These are phyloP conservation scores for Candida schatavii DNA, from an alignment of 805 yeast genomes.

Conservation along the genomic window DNA sequence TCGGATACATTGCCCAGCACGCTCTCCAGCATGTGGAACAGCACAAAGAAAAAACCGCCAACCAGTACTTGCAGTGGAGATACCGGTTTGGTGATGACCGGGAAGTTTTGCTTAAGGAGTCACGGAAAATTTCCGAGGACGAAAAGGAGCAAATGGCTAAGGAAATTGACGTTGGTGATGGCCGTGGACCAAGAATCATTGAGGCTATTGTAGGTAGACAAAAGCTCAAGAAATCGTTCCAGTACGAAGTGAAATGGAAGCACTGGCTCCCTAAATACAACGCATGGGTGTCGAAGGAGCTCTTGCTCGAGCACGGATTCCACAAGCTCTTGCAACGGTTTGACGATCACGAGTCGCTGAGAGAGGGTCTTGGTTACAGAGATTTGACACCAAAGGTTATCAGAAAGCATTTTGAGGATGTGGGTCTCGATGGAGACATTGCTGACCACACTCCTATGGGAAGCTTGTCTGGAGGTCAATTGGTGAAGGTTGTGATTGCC, in stretches of 20 bases:
- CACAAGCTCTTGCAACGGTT: slow-evolving; percentile 42
- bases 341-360: slow-evolving; percentile 48
- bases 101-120: slow-evolving; percentile 90
- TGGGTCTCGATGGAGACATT: slow-evolving; percentile 95
- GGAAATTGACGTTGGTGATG: slow-evolving; percentile 78
- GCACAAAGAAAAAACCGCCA: slow-evolving; percentile 97
- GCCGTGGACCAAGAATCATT: slow-evolving; percentile 80
- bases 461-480: slow-evolving; percentile 95
- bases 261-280: slow-evolving; percentile 86
- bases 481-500: slow-evolving; percentile 96
- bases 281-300: slow-evolving; percentile 88
- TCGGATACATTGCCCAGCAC: slow-evolving; percentile 98
- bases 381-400: slow-evolving; percentile 81
- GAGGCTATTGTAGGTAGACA: slow-evolving; percentile 98
- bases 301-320: slow-evolving; percentile 62
- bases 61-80: slow-evolving; percentile 98
- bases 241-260: slow-evolving; percentile 92
- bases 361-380: slow-evolving; percentile 47
- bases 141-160: slow-evolving; percentile 76
- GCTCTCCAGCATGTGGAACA: slow-evolving; percentile 96
- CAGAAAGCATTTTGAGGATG: slow-evolving; percentile 94
- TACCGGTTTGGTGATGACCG: slow-evolving; percentile 97
- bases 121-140: slow-evolving; percentile 75
- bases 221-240: slow-evolving; percentile 93
- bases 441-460: slow-evolving; percentile 98